Evolutionary conservation across 2,329 filamentous ascomycete genomes (phyloP).

Genomic region (Tolypocladium tropicale): DNA sequence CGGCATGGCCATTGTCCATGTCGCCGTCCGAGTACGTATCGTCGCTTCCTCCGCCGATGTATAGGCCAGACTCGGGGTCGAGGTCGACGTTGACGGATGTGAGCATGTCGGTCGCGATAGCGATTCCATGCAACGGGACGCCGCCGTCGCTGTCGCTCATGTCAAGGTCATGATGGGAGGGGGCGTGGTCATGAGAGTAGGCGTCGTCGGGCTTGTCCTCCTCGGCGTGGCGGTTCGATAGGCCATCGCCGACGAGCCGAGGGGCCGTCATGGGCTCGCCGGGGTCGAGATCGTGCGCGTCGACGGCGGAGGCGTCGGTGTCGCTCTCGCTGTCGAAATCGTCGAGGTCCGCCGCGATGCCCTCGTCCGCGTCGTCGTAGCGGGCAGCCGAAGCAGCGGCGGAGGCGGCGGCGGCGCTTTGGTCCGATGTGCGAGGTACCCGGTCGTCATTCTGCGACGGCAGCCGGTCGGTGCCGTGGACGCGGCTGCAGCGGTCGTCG

Average conservation of each 20-base stretch:
- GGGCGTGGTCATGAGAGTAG: not conserved
- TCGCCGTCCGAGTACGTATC: not conserved
- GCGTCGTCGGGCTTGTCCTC: not conserved
- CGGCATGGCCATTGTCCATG: not conserved
- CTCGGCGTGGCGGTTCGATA: not conserved
- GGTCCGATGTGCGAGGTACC: not conserved
- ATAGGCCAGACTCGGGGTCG: not conserved
- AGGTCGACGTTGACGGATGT: slow-evolving; percentile 1
- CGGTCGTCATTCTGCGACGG: slow-evolving; percentile 3
- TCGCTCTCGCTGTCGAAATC: not conserved
- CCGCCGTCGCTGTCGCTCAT: slow-evolving; percentile 26
- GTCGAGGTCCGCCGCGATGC: not conserved
- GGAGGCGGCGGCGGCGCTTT: not conserved
- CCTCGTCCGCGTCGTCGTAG: not conserved
- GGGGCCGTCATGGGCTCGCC: not conserved
- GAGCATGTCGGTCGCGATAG: not conserved
- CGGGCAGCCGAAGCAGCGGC: not conserved
- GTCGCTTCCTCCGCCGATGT: not conserved
- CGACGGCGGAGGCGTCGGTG: not conserved
- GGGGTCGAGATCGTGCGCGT: not conserved
- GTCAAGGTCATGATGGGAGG: slow-evolving; percentile 16
- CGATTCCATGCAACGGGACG: slow-evolving; percentile 11
- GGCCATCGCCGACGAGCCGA: not conserved
- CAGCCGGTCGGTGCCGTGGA: not conserved
- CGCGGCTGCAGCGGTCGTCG: not conserved